Conservation (phyloP, 345 rosid species). For the Turritis glabra region DNA sequence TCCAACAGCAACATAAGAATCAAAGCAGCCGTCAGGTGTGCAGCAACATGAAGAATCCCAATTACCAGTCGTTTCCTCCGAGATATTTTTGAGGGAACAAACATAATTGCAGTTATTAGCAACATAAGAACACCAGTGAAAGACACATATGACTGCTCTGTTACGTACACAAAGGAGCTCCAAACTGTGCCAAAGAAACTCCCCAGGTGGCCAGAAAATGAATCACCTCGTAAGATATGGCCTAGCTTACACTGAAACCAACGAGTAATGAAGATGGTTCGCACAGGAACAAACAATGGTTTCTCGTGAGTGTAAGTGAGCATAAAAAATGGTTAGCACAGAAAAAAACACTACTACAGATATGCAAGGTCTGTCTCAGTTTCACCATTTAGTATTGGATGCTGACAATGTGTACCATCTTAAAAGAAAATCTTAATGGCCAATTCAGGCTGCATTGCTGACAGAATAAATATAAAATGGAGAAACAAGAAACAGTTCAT, state of each 20-base stretch:
- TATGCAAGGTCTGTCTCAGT: neutral
- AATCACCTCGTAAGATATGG: constrained; percentile 76
- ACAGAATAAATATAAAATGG: neutral
- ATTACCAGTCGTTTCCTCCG: constrained; percentile 67
- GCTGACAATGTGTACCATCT: neutral
- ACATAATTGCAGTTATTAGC: constrained; percentile 60
- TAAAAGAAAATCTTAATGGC: neutral
- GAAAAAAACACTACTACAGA: neutral
- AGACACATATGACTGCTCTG: constrained; percentile 72
- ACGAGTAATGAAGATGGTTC: neutral
- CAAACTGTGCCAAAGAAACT: constrained; percentile 76
- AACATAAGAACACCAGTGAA: constrained; percentile 65
- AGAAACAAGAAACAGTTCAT: neutral
- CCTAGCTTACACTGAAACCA: constrained; percentile 77
- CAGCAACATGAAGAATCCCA: constrained; percentile 76
- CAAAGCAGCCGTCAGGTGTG: constrained; percentile 79
- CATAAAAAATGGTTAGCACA: neutral
- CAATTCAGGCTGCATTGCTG: neutral
- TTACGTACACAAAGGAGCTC: constrained; percentile 60
- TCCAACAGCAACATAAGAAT: constrained; percentile 87
- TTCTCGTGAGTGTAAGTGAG: neutral
- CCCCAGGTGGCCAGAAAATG: constrained; percentile 75
- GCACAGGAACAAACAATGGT: neutral
- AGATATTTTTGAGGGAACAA: constrained; percentile 85
- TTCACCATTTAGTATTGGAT: neutral